phyloP scores from a whole-genome alignment of 2,329 filamentous ascomycete species.

The Pseudocercospora musae region DNA sequence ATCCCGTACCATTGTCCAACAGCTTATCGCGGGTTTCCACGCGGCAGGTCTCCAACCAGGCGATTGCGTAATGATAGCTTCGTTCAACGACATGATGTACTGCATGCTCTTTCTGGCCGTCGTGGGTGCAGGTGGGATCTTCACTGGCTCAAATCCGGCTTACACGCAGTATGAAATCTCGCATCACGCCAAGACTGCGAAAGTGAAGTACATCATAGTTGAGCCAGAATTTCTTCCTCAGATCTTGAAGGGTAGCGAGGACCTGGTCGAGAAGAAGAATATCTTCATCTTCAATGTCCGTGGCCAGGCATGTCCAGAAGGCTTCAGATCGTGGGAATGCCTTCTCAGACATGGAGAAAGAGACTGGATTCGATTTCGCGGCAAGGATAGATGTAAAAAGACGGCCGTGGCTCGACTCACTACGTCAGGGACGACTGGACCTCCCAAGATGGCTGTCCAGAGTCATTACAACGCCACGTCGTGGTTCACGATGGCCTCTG shows the following conservation, averaged over 20 bases:
- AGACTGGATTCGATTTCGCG: not conserved
- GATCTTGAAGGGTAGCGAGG: not conserved
- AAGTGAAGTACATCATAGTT: not conserved
- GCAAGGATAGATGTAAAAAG: not conserved
- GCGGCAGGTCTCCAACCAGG: slow-evolving; percentile 34
- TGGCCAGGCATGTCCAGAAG: not conserved
- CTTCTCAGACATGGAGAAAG: not conserved
- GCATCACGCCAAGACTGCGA: not conserved
- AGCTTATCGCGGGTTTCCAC: slow-evolving; percentile 44
- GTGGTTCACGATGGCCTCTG: slow-evolving; percentile 4
- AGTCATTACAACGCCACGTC: slow-evolving; percentile 6
- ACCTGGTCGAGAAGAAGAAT: not conserved
- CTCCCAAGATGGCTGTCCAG: slow-evolving; percentile 7
- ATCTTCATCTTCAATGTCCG: not conserved
- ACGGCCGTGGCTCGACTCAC: not conserved
- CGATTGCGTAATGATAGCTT: slow-evolving; percentile 54
- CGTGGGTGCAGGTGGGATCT: not conserved
- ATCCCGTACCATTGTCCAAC: slow-evolving; percentile 40
- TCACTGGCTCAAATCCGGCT: not conserved
- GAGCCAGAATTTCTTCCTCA: not conserved
- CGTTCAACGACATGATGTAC: slow-evolving; percentile 51
- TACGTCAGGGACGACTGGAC: not conserved
- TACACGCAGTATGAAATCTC: not conserved
- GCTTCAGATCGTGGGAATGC: not conserved
- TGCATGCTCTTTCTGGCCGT: slow-evolving; percentile 31